phyloP scores from a whole-genome alignment of 129 eudicot species.

The Flaveria trinervia region DNA sequence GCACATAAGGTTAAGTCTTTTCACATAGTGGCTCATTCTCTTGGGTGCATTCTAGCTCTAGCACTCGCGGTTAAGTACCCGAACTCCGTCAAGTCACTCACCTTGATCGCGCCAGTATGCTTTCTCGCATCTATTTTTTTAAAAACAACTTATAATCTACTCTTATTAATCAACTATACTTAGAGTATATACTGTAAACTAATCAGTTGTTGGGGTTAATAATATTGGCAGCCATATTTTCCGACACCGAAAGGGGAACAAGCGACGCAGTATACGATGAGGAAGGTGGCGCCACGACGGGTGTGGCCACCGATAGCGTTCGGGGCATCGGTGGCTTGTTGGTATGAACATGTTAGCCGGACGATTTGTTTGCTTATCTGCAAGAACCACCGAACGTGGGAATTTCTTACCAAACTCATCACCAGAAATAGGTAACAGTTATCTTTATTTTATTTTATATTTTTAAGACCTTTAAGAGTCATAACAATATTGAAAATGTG shows the following conservation, averaged over 20 bases:
- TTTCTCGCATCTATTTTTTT: no score
- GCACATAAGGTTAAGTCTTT: constrained; percentile 69
- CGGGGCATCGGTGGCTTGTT: constrained; percentile 89
- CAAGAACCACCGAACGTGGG: constrained; percentile 89
- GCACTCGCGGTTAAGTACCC: constrained; percentile 88
- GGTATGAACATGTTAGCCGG: constrained; percentile 96
- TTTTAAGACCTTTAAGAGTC: not conserved
- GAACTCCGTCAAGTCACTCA: constrained; percentile 72
- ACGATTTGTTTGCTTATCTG: constrained; percentile 81
- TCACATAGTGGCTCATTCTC: constrained; percentile 95
- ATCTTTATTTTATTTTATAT: constrained; percentile 5
- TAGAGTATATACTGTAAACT: no score
- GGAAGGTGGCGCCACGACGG: constrained; percentile 85
- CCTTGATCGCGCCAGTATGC: constrained; percentile 88
- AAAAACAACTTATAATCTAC: no score
- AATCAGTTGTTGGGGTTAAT: no score
- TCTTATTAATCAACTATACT: no score
- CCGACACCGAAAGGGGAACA: constrained; percentile 86
- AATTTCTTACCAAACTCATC: constrained; percentile 82
- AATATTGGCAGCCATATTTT: constrained; percentile 71
- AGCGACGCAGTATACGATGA: constrained; percentile 87
- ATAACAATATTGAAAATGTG: not conserved
- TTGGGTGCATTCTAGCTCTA: constrained; percentile 85
- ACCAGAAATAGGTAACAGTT: constrained; percentile 82
- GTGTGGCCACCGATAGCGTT: constrained; percentile 85